Conservation (phyloP, 331 rosid genomes). For the Acacia pycnantha region DNA sequence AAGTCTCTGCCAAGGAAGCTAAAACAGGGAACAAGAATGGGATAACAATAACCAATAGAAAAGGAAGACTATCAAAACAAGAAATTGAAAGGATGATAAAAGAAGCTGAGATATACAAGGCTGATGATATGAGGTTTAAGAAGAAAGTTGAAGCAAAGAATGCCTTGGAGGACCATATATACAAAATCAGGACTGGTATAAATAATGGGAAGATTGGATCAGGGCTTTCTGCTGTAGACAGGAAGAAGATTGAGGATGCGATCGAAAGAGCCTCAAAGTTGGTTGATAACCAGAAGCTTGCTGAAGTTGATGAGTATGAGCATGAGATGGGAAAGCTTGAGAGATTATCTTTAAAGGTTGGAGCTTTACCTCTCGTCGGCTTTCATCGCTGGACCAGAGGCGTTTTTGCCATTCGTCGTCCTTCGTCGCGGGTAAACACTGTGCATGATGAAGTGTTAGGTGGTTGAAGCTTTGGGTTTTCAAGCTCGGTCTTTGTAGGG, state of each 20-base stretch:
- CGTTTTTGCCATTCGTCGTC: too few species aligned
- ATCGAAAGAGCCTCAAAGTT: slow-evolving; percentile 25
- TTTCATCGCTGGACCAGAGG: too few species aligned
- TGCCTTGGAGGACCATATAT: slow-evolving; percentile 31
- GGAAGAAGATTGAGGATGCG: slow-evolving; percentile 44
- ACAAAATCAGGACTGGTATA: slow-evolving; percentile 35
- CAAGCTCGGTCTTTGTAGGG: too few species aligned
- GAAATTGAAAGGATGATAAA: neutral
- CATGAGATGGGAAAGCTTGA: slow-evolving; percentile 25
- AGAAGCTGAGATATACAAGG: slow-evolving; percentile 35
- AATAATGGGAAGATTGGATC: slow-evolving; percentile 31
- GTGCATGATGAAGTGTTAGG: too few species aligned
- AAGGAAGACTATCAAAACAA: neutral
- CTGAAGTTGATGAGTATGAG: slow-evolving; percentile 37
- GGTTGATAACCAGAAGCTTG: slow-evolving; percentile 37
- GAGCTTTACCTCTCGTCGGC: too few species aligned
- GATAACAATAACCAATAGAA: neutral
- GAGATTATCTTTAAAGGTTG: too few species aligned
- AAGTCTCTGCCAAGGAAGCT: neutral
- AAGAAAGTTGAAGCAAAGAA: slow-evolving; percentile 40
- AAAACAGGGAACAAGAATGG: neutral
- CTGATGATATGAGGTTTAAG: slow-evolving; percentile 38
- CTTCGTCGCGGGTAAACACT: too few species aligned
- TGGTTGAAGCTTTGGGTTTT: too few species aligned
- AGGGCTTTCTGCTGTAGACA: slow-evolving; percentile 16